Percentiles rank a stretch among this genome's conserved stretches.
These are phyloP conservation scores for Musa troglodytarum DNA, from an alignment of 176 grass and related monocot genomes.

Conservation along the genomic window DNA sequence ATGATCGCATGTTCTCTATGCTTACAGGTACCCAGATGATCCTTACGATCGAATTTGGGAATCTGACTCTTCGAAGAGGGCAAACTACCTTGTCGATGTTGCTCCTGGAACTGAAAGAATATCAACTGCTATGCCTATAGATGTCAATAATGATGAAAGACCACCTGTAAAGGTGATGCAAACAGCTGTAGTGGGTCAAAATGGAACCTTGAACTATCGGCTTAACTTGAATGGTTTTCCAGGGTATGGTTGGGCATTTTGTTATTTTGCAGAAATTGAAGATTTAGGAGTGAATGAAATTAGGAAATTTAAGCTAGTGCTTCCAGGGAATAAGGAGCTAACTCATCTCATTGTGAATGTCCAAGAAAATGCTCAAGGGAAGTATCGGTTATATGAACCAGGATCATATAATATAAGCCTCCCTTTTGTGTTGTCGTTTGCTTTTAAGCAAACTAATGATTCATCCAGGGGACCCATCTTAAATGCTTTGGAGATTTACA, in stretches of 20 bases:
- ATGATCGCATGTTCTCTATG: neutral
- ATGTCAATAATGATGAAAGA: slow-evolving; percentile 31
- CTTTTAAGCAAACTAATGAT: slow-evolving; percentile 69
- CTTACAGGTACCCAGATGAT: slow-evolving; percentile 77
- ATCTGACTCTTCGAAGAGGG: slow-evolving; percentile 55
- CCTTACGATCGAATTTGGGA: slow-evolving; percentile 97
- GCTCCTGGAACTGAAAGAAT: slow-evolving; percentile 77
- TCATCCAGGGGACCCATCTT: slow-evolving; percentile 80
- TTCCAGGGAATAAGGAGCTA: slow-evolving; percentile 69
- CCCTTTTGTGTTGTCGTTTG: slow-evolving; percentile 63
- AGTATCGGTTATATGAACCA: slow-evolving; percentile 69
- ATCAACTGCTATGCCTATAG: slow-evolving; percentile 59
- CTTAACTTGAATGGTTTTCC: slow-evolving; percentile 83
- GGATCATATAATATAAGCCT: slow-evolving; percentile 61
- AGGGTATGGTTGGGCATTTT: slow-evolving; percentile 68
- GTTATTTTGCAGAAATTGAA: slow-evolving; percentile 95
- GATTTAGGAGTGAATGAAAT: slow-evolving; percentile 52
- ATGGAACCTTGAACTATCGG: slow-evolving; percentile 69
- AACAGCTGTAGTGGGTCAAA: slow-evolving; percentile 79
- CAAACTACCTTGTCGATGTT: slow-evolving; percentile 78
- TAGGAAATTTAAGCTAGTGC: slow-evolving; percentile 69
- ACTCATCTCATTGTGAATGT: slow-evolving; percentile 71
- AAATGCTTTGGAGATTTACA: slow-evolving; percentile 91
- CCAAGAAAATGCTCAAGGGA: slow-evolving; percentile 79
- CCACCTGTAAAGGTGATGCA: slow-evolving; percentile 93